Base-by-base conservation (phyloP, 106 monocot species). In the Ottelia alismoides region DNA sequence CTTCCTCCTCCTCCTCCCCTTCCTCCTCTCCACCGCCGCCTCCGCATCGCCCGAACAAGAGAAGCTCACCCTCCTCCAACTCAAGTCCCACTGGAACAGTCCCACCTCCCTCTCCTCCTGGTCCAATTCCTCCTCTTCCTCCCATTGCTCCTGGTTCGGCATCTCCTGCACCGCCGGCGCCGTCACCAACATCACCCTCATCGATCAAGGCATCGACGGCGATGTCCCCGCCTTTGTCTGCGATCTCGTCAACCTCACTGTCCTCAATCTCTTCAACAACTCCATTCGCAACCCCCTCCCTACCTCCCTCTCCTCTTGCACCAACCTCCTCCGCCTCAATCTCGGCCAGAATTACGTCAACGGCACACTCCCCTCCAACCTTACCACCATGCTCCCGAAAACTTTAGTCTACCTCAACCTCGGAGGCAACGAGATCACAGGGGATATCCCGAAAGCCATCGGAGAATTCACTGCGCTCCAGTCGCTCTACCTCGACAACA, bases 351-450 rank as follows among this genome's bases (percentile, higher is more conserved):
- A 91, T 48, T 20, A 35, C 45, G 55, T 91, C 61, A 63, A 61
- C 32, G 90, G 90, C 21, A 26, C n/a, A 1, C 23, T 91, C 65
- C 81, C 84, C 14, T 0, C 31, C 12, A 25, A 40, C 22, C 1
- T 52, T 23, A 0, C 22, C 52, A 47, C 20, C 31, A 27, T 60
- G 9, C 24, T 2, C 5, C 63, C 49, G 31, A 25, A 47, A 14
- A 3, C 11, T 5, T 0, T 57, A 47, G 7, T 58, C 10, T 18
- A 22, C 65, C 54, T 65, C 45, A 27, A 44, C 23, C 70, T 91
- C 21, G 44, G 29, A n/a, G 25, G 25, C 31, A 91, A 84, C 65
- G 76, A 72, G 48, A 78, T 91, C 56, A 55, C 72, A n/a, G 90
- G 84, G 22, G 66, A 60, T 44, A 56, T 90, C 17, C 90, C 90